A percentile compares a stretch with the other conserved stretches of the same genome.
phyloP scores from a whole-genome alignment of 208 protist species.

The Trypanosoma avium region DNA sequence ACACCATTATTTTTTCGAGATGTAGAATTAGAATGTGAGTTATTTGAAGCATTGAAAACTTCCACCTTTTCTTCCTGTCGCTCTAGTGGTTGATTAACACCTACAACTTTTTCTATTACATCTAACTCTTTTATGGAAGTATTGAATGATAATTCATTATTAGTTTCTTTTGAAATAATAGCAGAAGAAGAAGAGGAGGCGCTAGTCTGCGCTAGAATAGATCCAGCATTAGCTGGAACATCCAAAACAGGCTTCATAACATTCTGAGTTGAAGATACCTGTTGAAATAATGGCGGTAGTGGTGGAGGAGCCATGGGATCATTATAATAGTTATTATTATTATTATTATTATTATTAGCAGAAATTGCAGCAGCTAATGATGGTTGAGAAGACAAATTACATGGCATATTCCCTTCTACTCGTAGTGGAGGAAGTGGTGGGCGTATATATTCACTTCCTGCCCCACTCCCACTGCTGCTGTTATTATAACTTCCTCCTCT shows the following conservation, averaged over 20 bases:
- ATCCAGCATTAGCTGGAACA: no score
- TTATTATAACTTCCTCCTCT: not conserved
- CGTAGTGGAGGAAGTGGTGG: constrained; percentile 11
- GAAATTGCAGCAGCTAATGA: not conserved
- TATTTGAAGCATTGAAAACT: not conserved
- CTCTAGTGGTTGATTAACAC: no score
- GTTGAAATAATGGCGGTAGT: not conserved
- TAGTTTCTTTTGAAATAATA: not conserved
- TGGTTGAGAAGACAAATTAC: not conserved
- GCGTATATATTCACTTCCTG: not conserved
- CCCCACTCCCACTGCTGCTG: not conserved
- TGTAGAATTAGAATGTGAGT: not conserved
- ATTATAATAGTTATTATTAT: not conserved
- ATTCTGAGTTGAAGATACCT: not conserved
- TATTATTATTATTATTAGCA: not conserved
- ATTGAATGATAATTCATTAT: not conserved
- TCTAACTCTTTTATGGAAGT: not conserved
- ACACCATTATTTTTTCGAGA: constrained; percentile 10
- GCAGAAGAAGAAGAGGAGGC: not conserved
- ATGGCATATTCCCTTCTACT: not conserved
- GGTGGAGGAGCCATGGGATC: no score
- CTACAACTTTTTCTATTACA: no score
- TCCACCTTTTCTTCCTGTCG: no score
- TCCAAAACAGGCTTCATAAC: no score
- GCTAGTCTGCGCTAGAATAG: not conserved